Conservation (phyloP, 768 basidiomycete genomes). For the Hypholoma fasciculare region DNA sequence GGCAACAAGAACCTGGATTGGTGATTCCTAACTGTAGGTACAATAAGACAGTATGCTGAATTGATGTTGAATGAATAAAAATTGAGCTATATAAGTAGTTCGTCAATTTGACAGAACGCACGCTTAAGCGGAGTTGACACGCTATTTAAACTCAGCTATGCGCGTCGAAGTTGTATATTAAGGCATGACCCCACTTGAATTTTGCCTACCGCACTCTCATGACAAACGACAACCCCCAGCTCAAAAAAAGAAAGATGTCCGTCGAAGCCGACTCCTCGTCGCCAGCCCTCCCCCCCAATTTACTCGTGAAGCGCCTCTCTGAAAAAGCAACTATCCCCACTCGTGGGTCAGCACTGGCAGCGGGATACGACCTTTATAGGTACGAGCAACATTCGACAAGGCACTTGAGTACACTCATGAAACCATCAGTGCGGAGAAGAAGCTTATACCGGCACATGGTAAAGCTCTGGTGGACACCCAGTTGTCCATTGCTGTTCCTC, state of each 20-base stretch:
- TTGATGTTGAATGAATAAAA: no score
- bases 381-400: constrained; percentile 28
- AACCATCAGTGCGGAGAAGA: constrained; percentile 72
- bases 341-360: constrained; percentile 81
- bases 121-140: constrained; percentile 23
- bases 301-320: constrained; percentile 85
- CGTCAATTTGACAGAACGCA: no score
- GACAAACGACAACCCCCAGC: constrained; percentile 21
- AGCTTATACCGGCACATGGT: constrained; percentile 82
- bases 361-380: constrained; percentile 97
- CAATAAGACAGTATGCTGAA: neutral
- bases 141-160: constrained; percentile 29
- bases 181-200: neutral
- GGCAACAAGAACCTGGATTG: neutral
- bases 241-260: constrained; percentile 66
- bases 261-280: constrained; percentile 30
- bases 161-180: constrained; percentile 3
- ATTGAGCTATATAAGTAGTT: no score
- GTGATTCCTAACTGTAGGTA: neutral
- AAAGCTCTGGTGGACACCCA: constrained; percentile 93
- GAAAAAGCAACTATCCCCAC: constrained; percentile 83
- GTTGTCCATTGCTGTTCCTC: constrained; percentile 90
- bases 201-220: constrained; percentile 14
- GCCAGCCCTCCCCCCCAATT: constrained; percentile 42
- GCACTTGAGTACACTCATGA: constrained; percentile 1